Percentiles rank a stretch among this genome's conserved stretches.
Evolutionary conservation across 2,329 filamentous ascomycete species (phyloP).

Genomic region (Blastomyces percursus): DNA sequence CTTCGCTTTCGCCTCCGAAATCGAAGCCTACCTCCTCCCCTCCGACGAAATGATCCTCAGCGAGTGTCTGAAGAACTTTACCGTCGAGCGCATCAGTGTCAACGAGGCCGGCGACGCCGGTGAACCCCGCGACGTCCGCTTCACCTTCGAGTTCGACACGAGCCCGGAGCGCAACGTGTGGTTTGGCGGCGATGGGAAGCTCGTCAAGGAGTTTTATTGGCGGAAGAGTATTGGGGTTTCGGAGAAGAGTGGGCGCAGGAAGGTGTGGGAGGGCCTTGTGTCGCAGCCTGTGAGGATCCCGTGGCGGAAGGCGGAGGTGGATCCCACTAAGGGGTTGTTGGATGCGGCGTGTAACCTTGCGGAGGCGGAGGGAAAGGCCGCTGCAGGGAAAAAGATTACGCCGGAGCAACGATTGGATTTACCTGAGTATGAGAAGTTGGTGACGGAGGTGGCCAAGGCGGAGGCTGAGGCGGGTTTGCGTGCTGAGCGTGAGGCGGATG

Average conservation of each 20-base stretch:
- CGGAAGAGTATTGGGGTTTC: conserved; percentile 46
- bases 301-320: conserved; percentile 82
- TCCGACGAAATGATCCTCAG: conserved; percentile 60
- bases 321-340: conserved; percentile 71
- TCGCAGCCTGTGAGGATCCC: conserved; percentile 79
- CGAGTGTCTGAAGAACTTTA: conserved; percentile 54
- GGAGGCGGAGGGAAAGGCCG: conserved; percentile 47
- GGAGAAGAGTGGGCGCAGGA: conserved; percentile 33
- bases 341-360: conserved; percentile 60
- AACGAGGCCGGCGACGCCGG: conserved; percentile 43
- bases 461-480: conserved; percentile 18
- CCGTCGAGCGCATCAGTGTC: conserved; percentile 72
- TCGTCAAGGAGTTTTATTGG: conserved; percentile 92
- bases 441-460: conserved; percentile 37
- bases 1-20: conserved; percentile 68
- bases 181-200: conserved; percentile 57
- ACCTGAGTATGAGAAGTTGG: conserved; percentile 43
- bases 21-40: conserved; percentile 80
- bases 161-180: conserved; percentile 55
- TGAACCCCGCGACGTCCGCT: conserved; percentile 67
- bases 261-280: conserved; percentile 62
- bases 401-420: conserved; percentile 43
- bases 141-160: conserved; percentile 62
- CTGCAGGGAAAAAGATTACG: conserved; percentile 27
- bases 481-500: conserved; percentile 16